Conservation (phyloP, 2,329 filamentous ascomycete genomes). For the Aspergillus arachidicola region DNA sequence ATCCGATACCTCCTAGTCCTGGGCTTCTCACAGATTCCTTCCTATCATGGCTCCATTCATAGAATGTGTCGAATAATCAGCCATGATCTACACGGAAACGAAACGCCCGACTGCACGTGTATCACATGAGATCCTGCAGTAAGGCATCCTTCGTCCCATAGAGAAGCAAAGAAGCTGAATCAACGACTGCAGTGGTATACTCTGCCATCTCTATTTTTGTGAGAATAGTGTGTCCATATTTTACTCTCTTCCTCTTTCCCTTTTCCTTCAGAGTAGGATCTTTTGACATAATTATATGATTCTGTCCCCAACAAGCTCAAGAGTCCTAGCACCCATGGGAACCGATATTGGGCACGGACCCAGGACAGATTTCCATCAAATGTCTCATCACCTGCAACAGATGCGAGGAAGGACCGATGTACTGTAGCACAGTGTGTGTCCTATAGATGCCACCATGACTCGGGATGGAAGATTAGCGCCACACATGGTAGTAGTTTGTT, state of each 20-base stretch:
- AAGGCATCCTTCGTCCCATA: not conserved
- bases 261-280: not conserved
- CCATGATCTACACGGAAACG: not conserved
- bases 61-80: not conserved
- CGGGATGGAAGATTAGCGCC: not conserved
- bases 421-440: not conserved
- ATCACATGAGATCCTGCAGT: not conserved
- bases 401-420: not conserved
- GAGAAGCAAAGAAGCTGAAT: not conserved
- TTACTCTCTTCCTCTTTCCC: not conserved
- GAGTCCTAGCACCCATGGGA: not conserved
- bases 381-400: not conserved
- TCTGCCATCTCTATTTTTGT: not conserved
- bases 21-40: conserved; percentile 8
- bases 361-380: not conserved
- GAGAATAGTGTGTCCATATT: not conserved
- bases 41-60: not conserved
- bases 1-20: conserved; percentile 15
- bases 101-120: not conserved
- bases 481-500: not conserved
- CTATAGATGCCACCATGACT: not conserved
- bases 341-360: not conserved
- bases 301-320: not conserved
- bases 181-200: not conserved
- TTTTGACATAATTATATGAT: not conserved